Evolutionary conservation across 495 filamentous ascomycete species (phyloP), one percentile per base, ranked within the genome.

Genomic region (Amphirosellinia nigrospora): DNA sequence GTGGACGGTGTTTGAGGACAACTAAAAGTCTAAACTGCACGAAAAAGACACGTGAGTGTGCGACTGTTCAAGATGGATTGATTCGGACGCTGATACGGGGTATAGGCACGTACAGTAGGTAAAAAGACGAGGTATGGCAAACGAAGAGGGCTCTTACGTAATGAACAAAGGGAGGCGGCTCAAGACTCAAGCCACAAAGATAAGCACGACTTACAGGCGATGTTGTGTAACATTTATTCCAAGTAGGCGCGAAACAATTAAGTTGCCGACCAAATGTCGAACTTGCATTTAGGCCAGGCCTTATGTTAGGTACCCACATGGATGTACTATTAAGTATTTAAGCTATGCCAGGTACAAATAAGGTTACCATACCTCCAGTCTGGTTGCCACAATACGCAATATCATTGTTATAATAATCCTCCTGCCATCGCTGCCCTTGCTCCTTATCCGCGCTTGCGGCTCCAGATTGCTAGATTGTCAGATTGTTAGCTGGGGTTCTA

Each of bases 391-490:
- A n/a, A n/a, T n/a, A n/a, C n/a, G n/a, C n/a, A n/a, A n/a, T n/a
- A n/a, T n/a, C n/a, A n/a, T n/a, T n/a, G n/a, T n/a, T 38, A 6
- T 38, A 38, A 38, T 38, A 10, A 4, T 38, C 8, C 36, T 38
- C 7, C 36, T 10, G 11, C 36, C 36, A 10, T 38, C 19, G n/a
- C 16, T n/a, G 19, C n/a, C 48, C 48, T 52, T 13, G 11, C 50
- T 53, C 26, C 48, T 52, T 36, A 56, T 58, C 55, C 55, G 55
- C 55, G 21, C 16, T 55, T 43, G 58, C 36, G 58, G 38, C 58
- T 61, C 58, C 36, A 43, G 36, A 61, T 43, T 46, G 43, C 21
- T 7, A 46, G 36, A 36, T 36, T 59, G 55, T 58, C 30, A 30
- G n/a, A 43, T 28, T 39, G 21, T 26, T 39, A 61, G 38, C 34